Base-by-base conservation (phyloP, 805 yeast genomes). In the Nakazawaea populi region DNA sequence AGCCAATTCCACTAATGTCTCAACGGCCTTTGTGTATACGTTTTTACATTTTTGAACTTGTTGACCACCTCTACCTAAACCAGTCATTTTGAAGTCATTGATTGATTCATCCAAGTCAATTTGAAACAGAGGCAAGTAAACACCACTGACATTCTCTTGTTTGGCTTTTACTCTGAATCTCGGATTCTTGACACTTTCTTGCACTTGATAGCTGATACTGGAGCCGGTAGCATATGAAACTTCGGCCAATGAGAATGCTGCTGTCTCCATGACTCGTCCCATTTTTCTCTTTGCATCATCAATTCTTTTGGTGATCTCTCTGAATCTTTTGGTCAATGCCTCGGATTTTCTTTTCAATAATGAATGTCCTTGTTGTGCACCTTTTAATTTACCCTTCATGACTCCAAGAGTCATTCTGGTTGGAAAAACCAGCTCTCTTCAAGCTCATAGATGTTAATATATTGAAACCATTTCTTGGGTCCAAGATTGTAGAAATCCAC, bases 181-280 rank as follows among this genome's bases (percentile, higher is more conserved):
- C 9, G 98, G 97, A 55, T 80, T 80, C 61, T 87, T 89, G 42
- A 90, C 97, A 47, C 90, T 82, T 70, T 92, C 98, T 70, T 89
- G 96, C 38, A 94, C 96, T 69, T 94, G 97, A 68, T 89, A 92
- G 28, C 90, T 89, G 59, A 92, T 89, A 70, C 89, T 89, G 62
- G 90, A 97, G 53, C 98, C 98, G 2, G 97, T 92, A 29, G 99
- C 99, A 64, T 94, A 94, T 44, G 94, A 85, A 44, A 92, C 98
- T 68, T 92, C 99, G 3, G 98, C 98, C 60, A 92, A 77, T 6
- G 98, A 91, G 67, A 92, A 92, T 1, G 98, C 95, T 1, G 99
- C 99, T 0, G 96, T 87, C 67, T 94, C 98, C 98, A 92, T 92
- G 42, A 92, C 96, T 57, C 92, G 78, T 47, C 98, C 99, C 98